Base-by-base conservation (phyloP, 306 rosid genomes). In the Quercus gilva region DNA sequence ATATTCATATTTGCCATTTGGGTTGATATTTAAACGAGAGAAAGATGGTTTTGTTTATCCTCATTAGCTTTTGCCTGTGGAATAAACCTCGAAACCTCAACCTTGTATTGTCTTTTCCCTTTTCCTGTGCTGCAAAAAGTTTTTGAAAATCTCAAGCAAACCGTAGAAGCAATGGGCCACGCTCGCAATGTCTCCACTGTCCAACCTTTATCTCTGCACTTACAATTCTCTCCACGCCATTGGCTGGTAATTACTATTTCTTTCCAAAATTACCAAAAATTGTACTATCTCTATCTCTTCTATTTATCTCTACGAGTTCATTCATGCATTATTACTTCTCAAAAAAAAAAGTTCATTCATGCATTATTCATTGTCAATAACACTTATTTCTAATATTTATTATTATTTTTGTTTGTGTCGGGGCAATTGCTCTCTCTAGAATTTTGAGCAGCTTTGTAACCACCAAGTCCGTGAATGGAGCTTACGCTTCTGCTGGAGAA, bases 221-320 rank as follows among this genome's bases (percentile, higher is more conserved):
- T 95, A 91, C 98, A 93, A 95, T 71, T 80, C 91, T 71, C 77
- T 88, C 75, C 97, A 93, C 74, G 87, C 94, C 0, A 29, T 85
- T 11, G 96, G 90, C 85, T 92, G 99, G 99, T 87, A 51, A 63
- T 10, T 8, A 41, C 45, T 41, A 9, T 41, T 41, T 29, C 13
- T 29, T 23, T 18, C 25, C 33, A 4, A 31, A 23, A 64, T 8
- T 8, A 45, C 3, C 11, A 45, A 49, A 49, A 49, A 49, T 49
- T 49, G 53, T 12, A 49, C 29, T 28, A 28, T 28, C 29, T 31
- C 28, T 55, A 56, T 52, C 78, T 25, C 55, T 75, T 6, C 59
- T 55, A 51, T 15, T 6, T 33, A 5, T 37, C 21, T 58, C 51
- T 78, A 20, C n/a, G 3, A 37, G 4, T 43, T 13, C 23, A 3